These are phyloP conservation scores for Diplodia corticola DNA, from an alignment of 2,329 filamentous ascomycete genomes.

Conservation along the genomic window DNA sequence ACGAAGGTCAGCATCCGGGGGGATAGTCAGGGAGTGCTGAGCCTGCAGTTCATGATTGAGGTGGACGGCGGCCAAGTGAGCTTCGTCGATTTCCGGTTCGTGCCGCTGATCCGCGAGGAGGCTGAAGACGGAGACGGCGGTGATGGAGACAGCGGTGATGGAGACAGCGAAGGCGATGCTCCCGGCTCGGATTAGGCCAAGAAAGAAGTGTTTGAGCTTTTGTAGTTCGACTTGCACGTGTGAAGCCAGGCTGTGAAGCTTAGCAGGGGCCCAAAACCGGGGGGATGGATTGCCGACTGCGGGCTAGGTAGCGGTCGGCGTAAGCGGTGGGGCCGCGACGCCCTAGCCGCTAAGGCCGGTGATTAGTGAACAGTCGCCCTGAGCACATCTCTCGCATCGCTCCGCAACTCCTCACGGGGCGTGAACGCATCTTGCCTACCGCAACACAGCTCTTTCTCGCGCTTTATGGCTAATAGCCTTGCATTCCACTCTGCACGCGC, in stretches of 20 bases:
- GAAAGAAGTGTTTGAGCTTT: background rate
- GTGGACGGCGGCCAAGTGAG: constrained; percentile 67
- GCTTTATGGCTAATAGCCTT: background rate
- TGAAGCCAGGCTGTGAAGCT: too few species aligned
- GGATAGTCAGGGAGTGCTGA: constrained; percentile 86
- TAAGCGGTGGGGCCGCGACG: background rate
- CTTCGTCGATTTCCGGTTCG: constrained; percentile 81
- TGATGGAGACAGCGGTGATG: constrained; percentile 24
- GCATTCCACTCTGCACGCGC: constrained; percentile 4
- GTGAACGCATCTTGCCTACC: constrained; percentile 2
- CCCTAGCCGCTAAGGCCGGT: constrained; percentile 11
- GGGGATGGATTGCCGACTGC: background rate
- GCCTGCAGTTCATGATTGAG: constrained; percentile 95
- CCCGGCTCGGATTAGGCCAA: too few species aligned
- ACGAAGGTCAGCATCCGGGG: constrained; percentile 90
- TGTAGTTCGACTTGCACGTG: background rate
- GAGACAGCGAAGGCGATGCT: constrained; percentile 23
- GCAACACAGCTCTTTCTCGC: background rate
- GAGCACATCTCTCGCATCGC: constrained; percentile 7
- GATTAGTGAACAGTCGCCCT: constrained; percentile 14
- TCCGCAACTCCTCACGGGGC: constrained; percentile 15
- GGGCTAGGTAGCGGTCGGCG: background rate
- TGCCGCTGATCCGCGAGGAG: constrained; percentile 61
- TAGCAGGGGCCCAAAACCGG: too few species aligned
- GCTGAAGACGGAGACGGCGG: constrained; percentile 27